Evolutionary conservation across 768 basidiomycete genomes (phyloP), one percentile per base, ranked within the genome.

Genomic region (Podaxis sp.): DNA sequence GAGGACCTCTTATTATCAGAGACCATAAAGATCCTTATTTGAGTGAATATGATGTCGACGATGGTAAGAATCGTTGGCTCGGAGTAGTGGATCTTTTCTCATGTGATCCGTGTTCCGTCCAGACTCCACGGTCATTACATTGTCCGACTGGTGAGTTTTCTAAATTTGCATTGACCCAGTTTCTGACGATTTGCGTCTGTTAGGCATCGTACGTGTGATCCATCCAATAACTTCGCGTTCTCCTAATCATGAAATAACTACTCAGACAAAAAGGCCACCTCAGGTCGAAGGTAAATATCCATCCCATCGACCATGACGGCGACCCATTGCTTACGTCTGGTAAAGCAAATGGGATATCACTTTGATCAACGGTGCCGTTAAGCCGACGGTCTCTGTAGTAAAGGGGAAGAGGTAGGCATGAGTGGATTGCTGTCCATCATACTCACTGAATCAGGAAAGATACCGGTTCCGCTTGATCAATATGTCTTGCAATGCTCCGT

Each of bases 391-490:
- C 18, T 23, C 9, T 48, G 47, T 48, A 18, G 21, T 21, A 11
- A 18, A 9, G 9, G 47, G 47, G 21, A 48, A 48, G 13, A 48
- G 13, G 47, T 48, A 48, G 4, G 9, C 1, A 3, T 3, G 10
- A 48, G 18, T 11, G 9, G 23, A 25, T 23, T 23, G 5, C 10
- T 11, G 7, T 25, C 7, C 70, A 16, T 44, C n/a, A 1, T 44
- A 0, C 70, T 36, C 79, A 84, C 13, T 36, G 62, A 2, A 32
- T 3, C 61, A 51, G 0, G 74, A 75, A 32, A 7, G 68, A 53
- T 74, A 80, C 58, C 74, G 83, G n/a, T 79, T 83, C 70, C 79
- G 83, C 5, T 21, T 85, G 23, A 63, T 71, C 3, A 67, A 65
- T 11, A 61, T 66, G n/a, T 66, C 46, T 40, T 82, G 81, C 62